Evolutionary conservation across 192 early-diverging fungal genomes (phyloP).

Genomic region (Coemansia sp.): DNA sequence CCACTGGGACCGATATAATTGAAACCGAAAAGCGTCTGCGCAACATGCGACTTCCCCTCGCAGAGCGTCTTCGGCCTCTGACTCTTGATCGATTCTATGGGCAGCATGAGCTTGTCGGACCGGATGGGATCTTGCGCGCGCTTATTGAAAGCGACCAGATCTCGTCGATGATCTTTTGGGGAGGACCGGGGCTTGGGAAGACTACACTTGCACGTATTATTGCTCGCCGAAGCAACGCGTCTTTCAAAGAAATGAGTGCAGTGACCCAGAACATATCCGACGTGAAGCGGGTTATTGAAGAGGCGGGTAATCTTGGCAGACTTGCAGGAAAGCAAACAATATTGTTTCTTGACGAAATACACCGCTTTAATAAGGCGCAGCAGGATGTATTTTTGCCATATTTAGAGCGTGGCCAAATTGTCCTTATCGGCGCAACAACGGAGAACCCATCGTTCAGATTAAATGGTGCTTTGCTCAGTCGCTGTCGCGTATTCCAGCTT

Average conservation of each 20-base stretch:
- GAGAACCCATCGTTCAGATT: slow-evolving; percentile 85
- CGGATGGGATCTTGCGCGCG: slow-evolving; percentile 60
- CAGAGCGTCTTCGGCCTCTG: slow-evolving; percentile 48
- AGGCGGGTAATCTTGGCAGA: slow-evolving; percentile 59
- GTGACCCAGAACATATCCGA: slow-evolving; percentile 61
- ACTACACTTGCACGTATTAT: slow-evolving; percentile 65
- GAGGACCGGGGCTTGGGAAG: slow-evolving; percentile 61
- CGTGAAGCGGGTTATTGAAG: slow-evolving; percentile 69
- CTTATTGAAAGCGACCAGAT: slow-evolving; percentile 68
- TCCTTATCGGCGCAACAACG: slow-evolving; percentile 73
- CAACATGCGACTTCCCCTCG: slow-evolving; percentile 34
- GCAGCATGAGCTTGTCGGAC: slow-evolving; percentile 68
- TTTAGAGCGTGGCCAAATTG: slow-evolving; percentile 73
- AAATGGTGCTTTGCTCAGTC: slow-evolving; percentile 75
- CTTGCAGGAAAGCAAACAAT: slow-evolving; percentile 65
- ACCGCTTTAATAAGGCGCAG: slow-evolving; percentile 86
- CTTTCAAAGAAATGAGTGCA: slow-evolving; percentile 55
- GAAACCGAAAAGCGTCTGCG: slow-evolving; percentile 25
- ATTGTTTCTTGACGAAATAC: slow-evolving; percentile 86
- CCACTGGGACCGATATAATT: background rate
- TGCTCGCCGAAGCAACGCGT: slow-evolving; percentile 33
- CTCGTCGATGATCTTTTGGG: slow-evolving; percentile 82
- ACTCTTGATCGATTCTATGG: slow-evolving; percentile 69
- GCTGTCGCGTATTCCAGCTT: slow-evolving; percentile 77
- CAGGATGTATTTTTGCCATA: slow-evolving; percentile 82